Evolutionary conservation across 495 filamentous ascomycete species (phyloP).

Genomic region (Bacidia gigantensis): DNA sequence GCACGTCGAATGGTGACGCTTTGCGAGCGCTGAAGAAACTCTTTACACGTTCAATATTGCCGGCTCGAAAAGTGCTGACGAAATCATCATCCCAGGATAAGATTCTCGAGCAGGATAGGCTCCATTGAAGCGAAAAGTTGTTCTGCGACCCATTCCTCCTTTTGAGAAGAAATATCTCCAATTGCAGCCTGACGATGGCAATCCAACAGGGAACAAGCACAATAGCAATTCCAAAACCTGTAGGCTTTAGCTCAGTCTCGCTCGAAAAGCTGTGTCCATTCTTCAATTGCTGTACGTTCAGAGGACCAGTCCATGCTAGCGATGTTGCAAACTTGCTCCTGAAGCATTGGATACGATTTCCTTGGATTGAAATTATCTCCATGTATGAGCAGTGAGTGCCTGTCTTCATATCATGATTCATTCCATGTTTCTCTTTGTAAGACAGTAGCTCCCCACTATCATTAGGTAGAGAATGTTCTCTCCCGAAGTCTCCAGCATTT

Average conservation of each 20-base stretch:
- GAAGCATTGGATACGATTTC: not conserved
- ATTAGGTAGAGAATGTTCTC: not conserved
- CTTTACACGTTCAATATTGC: not conserved
- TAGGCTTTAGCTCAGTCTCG: not conserved
- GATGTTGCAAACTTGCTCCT: not conserved
- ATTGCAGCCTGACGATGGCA: not conserved
- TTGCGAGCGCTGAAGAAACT: not conserved
- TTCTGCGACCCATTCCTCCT: not conserved
- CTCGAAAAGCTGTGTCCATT: not conserved
- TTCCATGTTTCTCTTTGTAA: not conserved
- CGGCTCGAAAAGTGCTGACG: not conserved
- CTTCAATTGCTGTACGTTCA: not conserved
- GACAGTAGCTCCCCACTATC: not conserved
- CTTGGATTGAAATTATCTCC: not conserved
- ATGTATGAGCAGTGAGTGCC: not conserved
- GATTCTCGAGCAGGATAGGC: not conserved
- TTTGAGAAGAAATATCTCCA: not conserved
- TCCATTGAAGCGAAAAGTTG: not conserved
- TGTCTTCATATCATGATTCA: not conserved
- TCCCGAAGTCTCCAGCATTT: too few species aligned
- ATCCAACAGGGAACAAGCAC: not conserved
- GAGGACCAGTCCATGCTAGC: not conserved
- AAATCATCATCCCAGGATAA: not conserved
- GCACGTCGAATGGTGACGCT: not conserved
- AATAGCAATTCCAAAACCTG: not conserved